A percentile compares a stretch with the other conserved stretches of the same genome.
phyloP scores from a whole-genome alignment of 805 yeast genomes.

The Maudiozyma turicensis region DNA sequence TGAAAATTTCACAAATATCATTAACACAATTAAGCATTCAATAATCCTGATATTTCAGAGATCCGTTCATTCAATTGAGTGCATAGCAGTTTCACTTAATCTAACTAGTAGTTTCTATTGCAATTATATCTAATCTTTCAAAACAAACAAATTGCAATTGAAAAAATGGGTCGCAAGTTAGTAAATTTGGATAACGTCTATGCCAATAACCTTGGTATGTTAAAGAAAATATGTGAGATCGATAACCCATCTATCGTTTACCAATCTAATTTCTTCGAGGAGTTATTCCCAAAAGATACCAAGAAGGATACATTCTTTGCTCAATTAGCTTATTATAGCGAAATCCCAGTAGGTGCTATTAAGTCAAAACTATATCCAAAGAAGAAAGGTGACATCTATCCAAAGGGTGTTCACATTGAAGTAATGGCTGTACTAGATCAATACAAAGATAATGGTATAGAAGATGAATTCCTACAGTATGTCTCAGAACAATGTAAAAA shows the following conservation, averaged over 20 bases:
- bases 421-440: slow-evolving; percentile 57
- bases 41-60: too few species aligned
- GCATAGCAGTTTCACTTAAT: too few species aligned
- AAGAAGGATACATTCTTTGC: slow-evolving; percentile 12
- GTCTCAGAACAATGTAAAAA: slow-evolving; percentile 46
- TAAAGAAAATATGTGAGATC: slow-evolving; percentile 12
- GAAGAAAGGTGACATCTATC: slow-evolving; percentile 31
- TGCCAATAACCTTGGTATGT: slow-evolving; percentile 21
- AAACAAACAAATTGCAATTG: neutral
- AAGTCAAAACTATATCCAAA: slow-evolving; percentile 44
- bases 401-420: slow-evolving; percentile 54
- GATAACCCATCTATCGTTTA: slow-evolving; percentile 3
- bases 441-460: slow-evolving; percentile 56
- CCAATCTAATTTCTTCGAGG: slow-evolving; percentile 18
- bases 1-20: too few species aligned
- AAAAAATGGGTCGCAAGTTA: slow-evolving; percentile 14
- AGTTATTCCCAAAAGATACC: slow-evolving; percentile 10
- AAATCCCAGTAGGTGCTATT: slow-evolving; percentile 72
- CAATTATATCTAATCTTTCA: neutral
- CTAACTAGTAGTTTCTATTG: too few species aligned
- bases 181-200: slow-evolving; percentile 20
- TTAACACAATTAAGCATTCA: too few species aligned
- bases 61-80: too few species aligned
- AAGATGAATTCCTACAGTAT: slow-evolving; percentile 45
- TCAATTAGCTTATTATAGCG: slow-evolving; percentile 49